Evolutionary conservation across 1,284 basidiomycete species (phyloP), one percentile per base, ranked within the genome.

Genomic region (Albatrellus sp.): DNA sequence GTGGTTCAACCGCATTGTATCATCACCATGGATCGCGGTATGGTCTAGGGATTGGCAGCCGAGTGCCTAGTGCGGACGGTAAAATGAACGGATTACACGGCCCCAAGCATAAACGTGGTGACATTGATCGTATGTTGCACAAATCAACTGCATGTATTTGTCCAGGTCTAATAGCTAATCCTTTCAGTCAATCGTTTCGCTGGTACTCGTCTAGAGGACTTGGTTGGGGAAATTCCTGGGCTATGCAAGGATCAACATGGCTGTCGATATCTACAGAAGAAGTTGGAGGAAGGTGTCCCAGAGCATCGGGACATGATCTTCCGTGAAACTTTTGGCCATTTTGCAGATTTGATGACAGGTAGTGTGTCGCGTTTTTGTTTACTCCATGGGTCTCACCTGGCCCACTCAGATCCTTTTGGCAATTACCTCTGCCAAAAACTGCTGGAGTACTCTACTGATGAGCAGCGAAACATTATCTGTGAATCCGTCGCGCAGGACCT

Each of bases 341-440:
- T 98, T 63, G 89, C 94, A 43, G 96, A 98, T 57, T 75, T 98
- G 52, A 99, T 98, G 96, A 98, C 90, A 39, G 86, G 86, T 88
- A 55, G n/a, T 45, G 43, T 20, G 28, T 30, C 45, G 12, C 40
- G 46, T 41, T n/a, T 38, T 48, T 20, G 31, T 37, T 5, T 24
- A 11, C 37, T 12, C 34, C 43, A 37, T 32, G 49, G 32, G 35
- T 12, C 17, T 38, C 2, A 38, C 12, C 14, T 40, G 13, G 38
- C 24, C n/a, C 12, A 13, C 44, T 3, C 55, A 83, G 96, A 98
- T 71, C 93, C 96, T 2, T 98, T 99, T 64, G 96, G 96, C 54
- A 99, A 98, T 69, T 99, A 99, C 60, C 76, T 99, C 45, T 98
- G 94, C 67, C 96, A 98, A 67, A 98, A 98, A 68, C 77, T 99